Percentiles rank a stretch among this genome's conserved stretches.
These are phyloP conservation scores for Citrus unshiu DNA, from an alignment of 345 rosid species.

Conservation along the genomic window DNA sequence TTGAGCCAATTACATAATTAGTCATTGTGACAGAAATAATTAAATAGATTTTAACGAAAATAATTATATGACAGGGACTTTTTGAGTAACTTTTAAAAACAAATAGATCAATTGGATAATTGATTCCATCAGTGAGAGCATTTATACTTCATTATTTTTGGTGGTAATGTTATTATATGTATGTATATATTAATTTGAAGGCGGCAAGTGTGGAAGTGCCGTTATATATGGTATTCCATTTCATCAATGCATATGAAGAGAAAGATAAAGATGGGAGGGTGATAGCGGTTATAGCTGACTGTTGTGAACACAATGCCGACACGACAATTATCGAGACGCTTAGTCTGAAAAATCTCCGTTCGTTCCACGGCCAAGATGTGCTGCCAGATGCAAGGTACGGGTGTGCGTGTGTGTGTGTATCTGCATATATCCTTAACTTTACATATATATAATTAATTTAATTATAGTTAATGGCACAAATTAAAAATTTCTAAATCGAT, in stretches of 20 bases:
- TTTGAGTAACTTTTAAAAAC: too few relatives aligned
- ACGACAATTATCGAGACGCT: slow-evolving; percentile 73
- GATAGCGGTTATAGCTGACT: slow-evolving; percentile 66
- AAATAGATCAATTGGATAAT: too few relatives aligned
- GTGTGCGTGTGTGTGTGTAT: too few relatives aligned
- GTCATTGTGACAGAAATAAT: too few relatives aligned
- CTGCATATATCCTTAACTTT: not conserved
- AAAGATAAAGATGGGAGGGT: slow-evolving; percentile 72
- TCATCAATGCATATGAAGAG: slow-evolving; percentile 93
- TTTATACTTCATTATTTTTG: too few relatives aligned
- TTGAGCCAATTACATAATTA: too few relatives aligned
- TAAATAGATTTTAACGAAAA: too few relatives aligned
- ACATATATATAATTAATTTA: too few relatives aligned
- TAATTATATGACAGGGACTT: too few relatives aligned
- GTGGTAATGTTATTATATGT: too few relatives aligned
- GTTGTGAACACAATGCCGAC: slow-evolving; percentile 86
- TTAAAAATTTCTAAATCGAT: not conserved
- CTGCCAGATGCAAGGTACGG: slow-evolving; percentile 79
- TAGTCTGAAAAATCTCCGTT: slow-evolving; percentile 67
- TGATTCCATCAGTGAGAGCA: too few relatives aligned
- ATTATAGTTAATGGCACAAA: not conserved
- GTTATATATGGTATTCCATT: slow-evolving; percentile 75
- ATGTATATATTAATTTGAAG: slow-evolving; percentile 21
- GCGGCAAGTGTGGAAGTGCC: slow-evolving; percentile 98
- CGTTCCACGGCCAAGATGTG: slow-evolving; percentile 52